Base-by-base conservation (phyloP, 2,329 filamentous ascomycete genomes). In the Cladobotryum mycophilum region DNA sequence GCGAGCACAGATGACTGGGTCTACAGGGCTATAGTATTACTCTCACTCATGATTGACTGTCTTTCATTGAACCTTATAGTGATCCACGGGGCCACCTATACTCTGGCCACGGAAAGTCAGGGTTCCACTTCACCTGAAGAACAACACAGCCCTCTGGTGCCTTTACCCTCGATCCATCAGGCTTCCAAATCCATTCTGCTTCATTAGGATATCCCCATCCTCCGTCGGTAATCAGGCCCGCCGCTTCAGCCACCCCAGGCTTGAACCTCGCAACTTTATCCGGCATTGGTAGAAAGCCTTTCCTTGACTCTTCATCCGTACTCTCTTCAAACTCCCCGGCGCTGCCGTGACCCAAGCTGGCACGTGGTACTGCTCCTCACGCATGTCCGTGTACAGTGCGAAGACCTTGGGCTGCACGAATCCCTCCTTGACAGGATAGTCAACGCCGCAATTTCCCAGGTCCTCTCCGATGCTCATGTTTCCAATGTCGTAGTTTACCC, bases 241-340 rank as follows among this genome's bases (percentile, higher is more conserved):
- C 13, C 12, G 20, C 30, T 25, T 51, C 49, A 38, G 44, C 49
- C 8, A 51, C 11, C 11, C 34, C 49, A 4, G 46, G 43, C 30
- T 51, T 51, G 14, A 51, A 9, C 9, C 49, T 43, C 9, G 38
- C 44, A 3, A 30, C 20, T n/a, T 13, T 43, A 25, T 42, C 6
- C 11, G 13, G 40, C 18, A 22, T 20, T 13, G 40, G 40, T 2
- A 30, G 14, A 33, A 49, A 52, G 0, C 7, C 41, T 22, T 22
- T 44, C 20, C 47, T 48, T 14, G 47, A 36, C 11, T 45, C 45
- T 41, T 40, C 37, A 35, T 60, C 56, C 5, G 54, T 52, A 12
- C 51, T 58, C 15, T 56, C 55, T 41, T 61, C 59, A 36, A 52
- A 60, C 33, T 62, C 59, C 2, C 55, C 1, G 56, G 59, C 38